Evolutionary conservation across 257 asterid species (phyloP).

Genomic region (Plectranthus barbatus): DNA sequence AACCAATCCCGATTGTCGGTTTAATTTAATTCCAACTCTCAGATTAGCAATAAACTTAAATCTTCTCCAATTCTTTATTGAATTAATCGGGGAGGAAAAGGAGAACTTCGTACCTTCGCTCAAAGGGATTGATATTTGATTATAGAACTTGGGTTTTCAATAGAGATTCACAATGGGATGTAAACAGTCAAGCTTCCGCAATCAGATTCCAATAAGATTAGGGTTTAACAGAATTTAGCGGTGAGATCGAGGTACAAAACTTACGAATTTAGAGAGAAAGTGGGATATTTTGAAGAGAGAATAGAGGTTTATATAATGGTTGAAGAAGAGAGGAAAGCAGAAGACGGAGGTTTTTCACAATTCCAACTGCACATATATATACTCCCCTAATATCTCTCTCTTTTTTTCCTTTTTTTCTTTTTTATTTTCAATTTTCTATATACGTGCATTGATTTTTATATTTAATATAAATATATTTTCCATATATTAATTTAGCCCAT

Average conservation of each 20-base stretch:
- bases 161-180: conserved; percentile 12
- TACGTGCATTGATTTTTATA: no score
- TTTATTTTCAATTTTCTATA: no score
- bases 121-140: conserved; percentile 7
- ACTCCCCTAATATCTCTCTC: not conserved
- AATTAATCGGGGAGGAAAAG: conserved; percentile 15
- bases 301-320: conserved; percentile 10
- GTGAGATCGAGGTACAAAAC: not conserved
- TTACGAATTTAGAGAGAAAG: no score
- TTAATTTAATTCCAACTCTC: conserved; percentile 3
- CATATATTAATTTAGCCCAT: no score
- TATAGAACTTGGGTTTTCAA: conserved; percentile 24
- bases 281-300: not conserved
- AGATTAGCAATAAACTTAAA: not conserved
- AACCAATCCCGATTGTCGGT: conserved; percentile 3
- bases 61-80: not conserved
- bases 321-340: not conserved
- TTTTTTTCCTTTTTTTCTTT: not conserved
- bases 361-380: conserved; percentile 15
- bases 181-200: not conserved
- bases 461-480: no score
- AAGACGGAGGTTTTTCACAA: conserved; percentile 17
- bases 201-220: conserved; percentile 19
- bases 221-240: conserved; percentile 20
- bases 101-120: conserved; percentile 23